Base-by-base conservation (phyloP, 73 alveolate genomes). In the Paramecium caudatum region DNA sequence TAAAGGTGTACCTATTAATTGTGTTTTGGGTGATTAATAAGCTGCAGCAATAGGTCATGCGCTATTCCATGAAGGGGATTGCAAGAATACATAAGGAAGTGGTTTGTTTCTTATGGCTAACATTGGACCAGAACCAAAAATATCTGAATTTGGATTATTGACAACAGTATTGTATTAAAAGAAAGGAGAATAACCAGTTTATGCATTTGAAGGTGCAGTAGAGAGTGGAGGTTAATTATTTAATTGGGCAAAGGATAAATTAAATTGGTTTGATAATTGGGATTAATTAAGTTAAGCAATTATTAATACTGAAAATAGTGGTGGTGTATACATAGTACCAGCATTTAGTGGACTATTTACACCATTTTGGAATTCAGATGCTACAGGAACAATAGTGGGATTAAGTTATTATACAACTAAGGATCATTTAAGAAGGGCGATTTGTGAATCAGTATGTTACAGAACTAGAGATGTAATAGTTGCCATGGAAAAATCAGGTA, bases 131-230 rank as follows among this genome's bases (percentile, higher is more conserved):
- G 90, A 83, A 46, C 95, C 96, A 4, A 85, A 74, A 41, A 78
- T 82, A 17, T 91, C 96, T 9, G 94, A 82, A 2, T 69, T 74
- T 47, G 97, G 97, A 0, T 90, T 95, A 9, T 69, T 95, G 36
- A 95, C 97, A 7, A 95, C 98, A 13, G 94, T 95, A 0, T 84
- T 94, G 39, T 95, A 94, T 61, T 82, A 91, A 8, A 23, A 90
- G 39, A 94, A 83, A 25, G 91, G 82, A 7, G 87, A 65, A 39
- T 47, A 87, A 12, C 82, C 95, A 0, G 47, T 68, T 13, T 95
- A 95, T 81, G 98, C 97, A 9, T 82, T 95, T 17, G 97, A 95
- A 88, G 98, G 98, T 30, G 96, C 98, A 43, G 94, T 94, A n/a
- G 97, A 94, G 62, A 91, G 86, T 15, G 97, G 96, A 47, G 98